Base-by-base conservation (phyloP, 768 basidiomycete genomes). In the Auricularia sp. region DNA sequence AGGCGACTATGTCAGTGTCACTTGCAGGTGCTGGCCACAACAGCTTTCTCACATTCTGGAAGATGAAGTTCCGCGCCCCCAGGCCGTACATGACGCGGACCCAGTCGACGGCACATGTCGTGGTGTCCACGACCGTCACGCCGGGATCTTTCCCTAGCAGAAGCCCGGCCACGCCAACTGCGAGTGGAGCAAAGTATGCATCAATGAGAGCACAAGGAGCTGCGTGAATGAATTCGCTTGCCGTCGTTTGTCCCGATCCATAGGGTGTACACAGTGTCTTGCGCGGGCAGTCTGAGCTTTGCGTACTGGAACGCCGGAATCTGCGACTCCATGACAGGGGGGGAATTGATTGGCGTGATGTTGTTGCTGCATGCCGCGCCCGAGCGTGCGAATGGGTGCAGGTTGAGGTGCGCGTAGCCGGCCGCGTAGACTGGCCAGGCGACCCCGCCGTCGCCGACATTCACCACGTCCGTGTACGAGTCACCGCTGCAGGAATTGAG, bases 341-440 rank as follows among this genome's bases (percentile, higher is more conserved):
- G 56, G 8, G 34, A 59, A 5, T 14, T 14, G 5, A 29, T 14
- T 10, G 23, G 34, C 21, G 56, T 59, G 29, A 59, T 29, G 23
- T 59, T 59, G 71, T 87, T 87, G 3, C 84, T 86, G 71, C 87
- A 89, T 0, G 84, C 83, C 16, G 84, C 87, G 0, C 87, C 87
- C 1, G 84, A 77, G 11, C 78, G 76, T 0, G 87, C 86, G 72
- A 79, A 80, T 36, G 62, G 54, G 23, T 65, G 16, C 29, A 67
- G 65, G 23, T 14, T 59, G 14, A 35, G 23, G 23, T 34, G 11
- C 12, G 56, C 23, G 34, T 59, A 23, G 29, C 23, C 29, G 11
- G 56, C 34, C 8, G 56, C 56, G 34, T 29, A 59, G 14, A 59
- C 34, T 6, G 56, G 56, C 56, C 56, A 59, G 4, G 56, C 29